Base-by-base conservation (phyloP, 345 rosid species). In the Syzygium aromaticum region DNA sequence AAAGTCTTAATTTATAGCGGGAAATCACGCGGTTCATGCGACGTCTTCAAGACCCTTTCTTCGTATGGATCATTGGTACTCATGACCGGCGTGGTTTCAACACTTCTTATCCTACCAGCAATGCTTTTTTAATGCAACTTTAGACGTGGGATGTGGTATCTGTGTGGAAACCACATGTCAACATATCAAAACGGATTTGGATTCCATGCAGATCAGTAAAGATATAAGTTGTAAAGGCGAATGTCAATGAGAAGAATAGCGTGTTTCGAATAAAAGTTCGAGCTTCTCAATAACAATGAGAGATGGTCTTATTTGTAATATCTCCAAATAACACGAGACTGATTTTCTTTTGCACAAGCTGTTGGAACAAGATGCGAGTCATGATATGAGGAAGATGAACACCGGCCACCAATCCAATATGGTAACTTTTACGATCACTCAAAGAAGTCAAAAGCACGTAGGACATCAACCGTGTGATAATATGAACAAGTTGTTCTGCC, bases 171-270 rank as follows among this genome's bases (percentile, higher is more conserved):
- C 73, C 19, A 8, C 38, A n/a, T 17, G 14, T 61, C 33, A 2
- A n/a, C 19, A 6, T n/a, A 61, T 33, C 0, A 2, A 19, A 40
- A 33, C 13, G 19, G 0, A 33, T 73, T 38, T 0, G 7, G 5
- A 33, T 33, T 73, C 10, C 14, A 33, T 73, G 19, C 3, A 73
- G 1, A 73, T 8, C 0, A 73, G 7, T 73, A 33, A 4, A 4
- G 11, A 73, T 33, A 33, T 64, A 64, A 19, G 80, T 73, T 73
- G 49, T 2, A 9, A 73, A 38, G 80, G 49, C 10, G 82, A 73
- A 73, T 22, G 49, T 73, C 8, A 7, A 33, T 9, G 43, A 22
- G 49, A 9, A 5, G 82, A 73, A 73, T 38, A 73, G 15, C 0
- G 1, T 19, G 49, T 73, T 22, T 38, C 14, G 14, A 73, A 73